Percentiles rank a stretch among this genome's conserved stretches.
phyloP scores from a whole-genome alignment of 2,329 filamentous ascomycete species.

The Colletotrichum lupini region DNA sequence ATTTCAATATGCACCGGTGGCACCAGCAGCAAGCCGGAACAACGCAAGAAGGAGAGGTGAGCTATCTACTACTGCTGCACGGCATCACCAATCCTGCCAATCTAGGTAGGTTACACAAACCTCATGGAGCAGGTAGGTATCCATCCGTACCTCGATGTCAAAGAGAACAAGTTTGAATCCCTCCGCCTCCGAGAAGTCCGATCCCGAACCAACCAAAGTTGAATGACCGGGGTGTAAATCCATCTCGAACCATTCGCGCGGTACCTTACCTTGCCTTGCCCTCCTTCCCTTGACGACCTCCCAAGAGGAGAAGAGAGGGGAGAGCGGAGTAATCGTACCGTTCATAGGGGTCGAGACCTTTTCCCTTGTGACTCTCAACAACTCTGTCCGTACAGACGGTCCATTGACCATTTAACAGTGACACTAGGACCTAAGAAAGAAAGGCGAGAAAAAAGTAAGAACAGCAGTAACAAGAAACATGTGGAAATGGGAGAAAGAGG shows the following conservation, averaged over 20 bases:
- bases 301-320: background rate
- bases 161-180: background rate
- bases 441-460: background rate
- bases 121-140: background rate
- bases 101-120: background rate
- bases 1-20: background rate
- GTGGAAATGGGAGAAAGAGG: background rate
- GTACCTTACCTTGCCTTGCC: background rate
- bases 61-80: too few species aligned
- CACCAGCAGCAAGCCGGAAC: too few species aligned
- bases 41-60: too few species aligned
- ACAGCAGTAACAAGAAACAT: background rate
- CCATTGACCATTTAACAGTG: too few species aligned
- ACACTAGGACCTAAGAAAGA: background rate
- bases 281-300: too few species aligned
- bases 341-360: background rate
- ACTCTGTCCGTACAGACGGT: background rate
- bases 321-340: background rate
- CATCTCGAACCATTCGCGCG: constrained; percentile 11
- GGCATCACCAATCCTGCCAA: background rate
- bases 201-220: background rate
- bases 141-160: background rate
- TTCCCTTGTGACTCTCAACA: background rate
- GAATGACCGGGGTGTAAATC: background rate
- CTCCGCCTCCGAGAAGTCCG: background rate